These are phyloP conservation scores for Magnolia officinalis DNA, from an alignment of 164 flowering plant species.

Conservation along the genomic window DNA sequence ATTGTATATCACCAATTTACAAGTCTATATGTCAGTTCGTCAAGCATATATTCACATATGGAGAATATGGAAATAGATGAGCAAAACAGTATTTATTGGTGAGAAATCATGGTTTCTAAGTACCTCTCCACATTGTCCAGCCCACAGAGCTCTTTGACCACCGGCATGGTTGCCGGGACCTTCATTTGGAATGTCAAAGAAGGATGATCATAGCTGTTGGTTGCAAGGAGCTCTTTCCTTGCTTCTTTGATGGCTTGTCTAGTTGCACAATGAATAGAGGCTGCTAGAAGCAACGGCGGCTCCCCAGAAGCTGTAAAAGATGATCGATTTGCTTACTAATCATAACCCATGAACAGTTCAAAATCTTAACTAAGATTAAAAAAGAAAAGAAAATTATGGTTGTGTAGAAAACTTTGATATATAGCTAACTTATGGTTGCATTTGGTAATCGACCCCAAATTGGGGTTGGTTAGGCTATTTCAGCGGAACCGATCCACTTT, in stretches of 20 bases:
- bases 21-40: no score
- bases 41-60: no score
- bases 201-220: constrained; percentile 31
- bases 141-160: constrained; percentile 82
- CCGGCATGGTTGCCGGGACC: constrained; percentile 89
- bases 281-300: constrained; percentile 83
- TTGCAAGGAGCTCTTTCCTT: constrained; percentile 42
- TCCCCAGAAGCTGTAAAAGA: constrained; percentile 80
- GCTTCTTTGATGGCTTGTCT: constrained; percentile 80
- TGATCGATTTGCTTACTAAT: not conserved
- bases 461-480: no score
- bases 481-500: no score
- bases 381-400: no score
- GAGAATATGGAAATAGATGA: no score
- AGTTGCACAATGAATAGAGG: constrained; percentile 71
- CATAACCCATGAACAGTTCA: not conserved
- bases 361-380: no score
- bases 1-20: no score
- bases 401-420: no score
- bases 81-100: not conserved
- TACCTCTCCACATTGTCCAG: constrained; percentile 68
- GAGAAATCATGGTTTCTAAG: constrained; percentile 35
- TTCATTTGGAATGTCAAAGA: constrained; percentile 39
- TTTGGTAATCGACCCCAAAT: no score
- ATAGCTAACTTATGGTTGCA: no score